A percentile compares a stretch with the other conserved stretches of the same genome.
These are phyloP conservation scores for Irpex lacteus DNA, from an alignment of 1,284 basidiomycete species.

Conservation along the genomic window DNA sequence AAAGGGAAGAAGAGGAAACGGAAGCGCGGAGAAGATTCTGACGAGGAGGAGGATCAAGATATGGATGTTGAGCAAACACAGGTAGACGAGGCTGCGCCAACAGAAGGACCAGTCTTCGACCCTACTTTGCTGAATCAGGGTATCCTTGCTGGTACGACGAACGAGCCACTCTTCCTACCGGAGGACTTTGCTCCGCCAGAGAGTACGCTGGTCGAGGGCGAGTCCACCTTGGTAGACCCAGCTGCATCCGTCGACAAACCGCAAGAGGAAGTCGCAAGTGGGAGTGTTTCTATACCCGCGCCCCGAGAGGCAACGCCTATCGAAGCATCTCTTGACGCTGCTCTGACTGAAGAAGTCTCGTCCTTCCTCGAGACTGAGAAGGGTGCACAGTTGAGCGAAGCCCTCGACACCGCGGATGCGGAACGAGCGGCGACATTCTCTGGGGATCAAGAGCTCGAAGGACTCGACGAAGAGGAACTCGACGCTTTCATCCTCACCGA, in stretches of 20 bases:
- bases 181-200: slow-evolving; percentile 8
- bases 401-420: slow-evolving; percentile 62
- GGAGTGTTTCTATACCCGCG: neutral
- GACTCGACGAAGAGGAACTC: slow-evolving; percentile 92
- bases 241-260: neutral
- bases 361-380: slow-evolving; percentile 59
- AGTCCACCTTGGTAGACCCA: neutral
- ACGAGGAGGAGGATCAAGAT: slow-evolving; percentile 34
- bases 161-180: slow-evolving; percentile 17
- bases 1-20: slow-evolving; percentile 39
- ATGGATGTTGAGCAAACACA: slow-evolving; percentile 25
- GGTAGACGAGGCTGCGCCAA: slow-evolving; percentile 9
- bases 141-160: slow-evolving; percentile 38
- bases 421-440: slow-evolving; percentile 50
- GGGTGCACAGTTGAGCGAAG: slow-evolving; percentile 51
- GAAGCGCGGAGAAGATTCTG: slow-evolving; percentile 38
- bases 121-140: slow-evolving; percentile 44
- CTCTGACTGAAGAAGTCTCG: slow-evolving; percentile 63
- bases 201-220: neutral
- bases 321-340: slow-evolving; percentile 50
- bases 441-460: slow-evolving; percentile 65
- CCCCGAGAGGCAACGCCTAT: slow-evolving; percentile 25
- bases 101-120: slow-evolving; percentile 33
- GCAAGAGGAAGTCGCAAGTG: neutral
- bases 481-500: slow-evolving; percentile 82